Base-by-base conservation (phyloP, 2,329 filamentous ascomycete genomes). In the Colletotrichum godetiae region DNA sequence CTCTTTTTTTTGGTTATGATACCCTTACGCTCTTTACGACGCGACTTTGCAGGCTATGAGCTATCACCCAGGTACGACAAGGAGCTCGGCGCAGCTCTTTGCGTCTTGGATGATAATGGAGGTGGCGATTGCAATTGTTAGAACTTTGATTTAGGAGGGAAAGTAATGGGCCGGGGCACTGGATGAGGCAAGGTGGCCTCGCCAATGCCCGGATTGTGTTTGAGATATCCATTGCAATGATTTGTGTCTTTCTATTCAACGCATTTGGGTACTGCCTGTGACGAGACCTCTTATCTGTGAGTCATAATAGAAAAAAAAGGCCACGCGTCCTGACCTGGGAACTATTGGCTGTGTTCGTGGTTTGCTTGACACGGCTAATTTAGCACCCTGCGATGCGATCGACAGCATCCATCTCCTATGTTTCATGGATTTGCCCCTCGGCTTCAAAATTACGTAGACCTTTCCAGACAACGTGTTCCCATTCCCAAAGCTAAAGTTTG, bases 21-120 rank as follows among this genome's bases (percentile, higher is more conserved):
- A 72, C 62, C 62, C 62, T 24, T 56, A 72, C 72, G 37, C 68
- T 74, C 72, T 8, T 74, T 35, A 62, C n/a, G 52, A 53, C 52
- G 29, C 33, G 27, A 52, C 24, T 33, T 42, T 19, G 53, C 31
- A 5, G n/a, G 19, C 15, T 35, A 22, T 13, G 19, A 24, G 33
- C 42, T 8, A n/a, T 49, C 10, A 31, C 35, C 10, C 22, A 10
- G 27, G 15, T 29, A 27, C 27, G 37, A 29, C 4, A 13, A 31
- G 7, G 8, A 59, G 22, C 12, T 29, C 11, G 11, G 49, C 35
- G 12, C 22, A 31, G 13, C 68, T 59, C 63, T 33, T 42, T 19
- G 13, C 8, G 11, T 8, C 42, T 33, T 10, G 61, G 27, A 13
- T 4, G 11, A 52, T 27, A 8, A 27, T 56, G 3, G 5, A 49